A percentile compares a stretch with the other conserved stretches of the same genome.
phyloP scores from a whole-genome alignment of 2,329 filamentous ascomycete species.

The Cytospora chrysosperma region DNA sequence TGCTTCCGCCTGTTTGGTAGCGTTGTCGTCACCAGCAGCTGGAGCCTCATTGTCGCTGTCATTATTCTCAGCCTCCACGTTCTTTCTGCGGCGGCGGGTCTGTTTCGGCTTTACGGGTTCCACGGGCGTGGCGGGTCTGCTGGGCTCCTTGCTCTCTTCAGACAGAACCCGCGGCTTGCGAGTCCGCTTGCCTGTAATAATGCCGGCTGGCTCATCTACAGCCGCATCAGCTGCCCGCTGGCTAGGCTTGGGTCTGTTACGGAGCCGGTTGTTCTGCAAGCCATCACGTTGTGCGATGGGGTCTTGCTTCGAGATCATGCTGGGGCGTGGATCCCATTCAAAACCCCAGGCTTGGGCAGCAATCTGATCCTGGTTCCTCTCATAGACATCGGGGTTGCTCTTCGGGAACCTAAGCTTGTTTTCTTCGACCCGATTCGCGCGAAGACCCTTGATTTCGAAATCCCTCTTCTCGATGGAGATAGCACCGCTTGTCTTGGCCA shows the following conservation, averaged over 20 bases:
- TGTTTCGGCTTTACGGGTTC: slow-evolving; percentile 19
- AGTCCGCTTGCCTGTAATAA: slow-evolving; percentile 53
- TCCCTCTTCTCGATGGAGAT: slow-evolving; percentile 47
- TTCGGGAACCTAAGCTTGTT: slow-evolving; percentile 44
- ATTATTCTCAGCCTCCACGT: slow-evolving; percentile 13
- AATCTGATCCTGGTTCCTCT: slow-evolving; percentile 52
- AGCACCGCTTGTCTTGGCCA: slow-evolving; percentile 32
- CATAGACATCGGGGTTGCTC: slow-evolving; percentile 46
- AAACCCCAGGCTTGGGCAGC: slow-evolving; percentile 62
- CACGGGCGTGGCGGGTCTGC: slow-evolving; percentile 52
- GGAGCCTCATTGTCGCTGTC: slow-evolving; percentile 19
- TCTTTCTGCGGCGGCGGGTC: slow-evolving; percentile 22
- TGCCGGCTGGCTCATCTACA: slow-evolving; percentile 33
- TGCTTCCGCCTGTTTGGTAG: slow-evolving; percentile 14
- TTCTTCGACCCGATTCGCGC: slow-evolving; percentile 40
- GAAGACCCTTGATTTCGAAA: slow-evolving; percentile 54
- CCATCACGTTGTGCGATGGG: slow-evolving; percentile 57
- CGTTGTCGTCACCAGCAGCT: not conserved
- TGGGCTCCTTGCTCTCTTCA: slow-evolving; percentile 49
- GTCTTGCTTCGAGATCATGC: slow-evolving; percentile 59
- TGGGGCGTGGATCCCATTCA: slow-evolving; percentile 58
- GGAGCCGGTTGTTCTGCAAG: slow-evolving; percentile 52
- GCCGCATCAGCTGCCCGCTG: slow-evolving; percentile 58
- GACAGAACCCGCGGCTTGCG: slow-evolving; percentile 54
- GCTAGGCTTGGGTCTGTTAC: slow-evolving; percentile 57